phyloP scores from a whole-genome alignment of 164 flowering plant species.

The Liriodendron chinense region DNA sequence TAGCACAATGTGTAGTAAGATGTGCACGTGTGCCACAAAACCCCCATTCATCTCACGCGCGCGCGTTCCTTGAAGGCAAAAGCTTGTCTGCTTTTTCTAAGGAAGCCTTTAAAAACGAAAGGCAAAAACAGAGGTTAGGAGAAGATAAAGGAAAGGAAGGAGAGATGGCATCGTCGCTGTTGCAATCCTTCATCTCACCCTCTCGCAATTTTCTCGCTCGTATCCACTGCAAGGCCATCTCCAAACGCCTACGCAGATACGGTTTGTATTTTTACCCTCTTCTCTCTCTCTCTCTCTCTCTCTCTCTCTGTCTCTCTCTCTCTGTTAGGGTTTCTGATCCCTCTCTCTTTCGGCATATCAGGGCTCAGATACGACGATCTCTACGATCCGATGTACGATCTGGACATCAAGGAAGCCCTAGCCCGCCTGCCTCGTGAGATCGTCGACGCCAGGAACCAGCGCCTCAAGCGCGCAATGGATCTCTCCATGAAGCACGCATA shows the following conservation, averaged over 20 bases:
- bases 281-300: neutral
- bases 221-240: constrained; percentile 59
- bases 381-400: constrained; percentile 69
- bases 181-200: constrained; percentile 50
- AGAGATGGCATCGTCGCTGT: constrained; percentile 43
- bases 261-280: constrained; percentile 35
- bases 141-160: neutral
- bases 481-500: constrained; percentile 95
- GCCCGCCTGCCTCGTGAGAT: constrained; percentile 82
- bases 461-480: constrained; percentile 95
- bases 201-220: constrained; percentile 67
- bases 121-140: too few relatives aligned
- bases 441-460: constrained; percentile 87
- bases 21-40: too few relatives aligned
- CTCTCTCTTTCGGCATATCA: constrained; percentile 7
- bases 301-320: neutral
- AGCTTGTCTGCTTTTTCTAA: too few relatives aligned
- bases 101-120: too few relatives aligned
- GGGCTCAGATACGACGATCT: constrained; percentile 89
- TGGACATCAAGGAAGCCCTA: constrained; percentile 87
- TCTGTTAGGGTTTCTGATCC: neutral
- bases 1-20: too few relatives aligned
- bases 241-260: constrained; percentile 66
- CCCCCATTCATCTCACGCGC: too few relatives aligned
- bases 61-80: too few relatives aligned